Evolutionary conservation across 768 basidiomycete genomes (phyloP), one percentile per base, ranked within the genome.

Genomic region (Trametes coccinea): DNA sequence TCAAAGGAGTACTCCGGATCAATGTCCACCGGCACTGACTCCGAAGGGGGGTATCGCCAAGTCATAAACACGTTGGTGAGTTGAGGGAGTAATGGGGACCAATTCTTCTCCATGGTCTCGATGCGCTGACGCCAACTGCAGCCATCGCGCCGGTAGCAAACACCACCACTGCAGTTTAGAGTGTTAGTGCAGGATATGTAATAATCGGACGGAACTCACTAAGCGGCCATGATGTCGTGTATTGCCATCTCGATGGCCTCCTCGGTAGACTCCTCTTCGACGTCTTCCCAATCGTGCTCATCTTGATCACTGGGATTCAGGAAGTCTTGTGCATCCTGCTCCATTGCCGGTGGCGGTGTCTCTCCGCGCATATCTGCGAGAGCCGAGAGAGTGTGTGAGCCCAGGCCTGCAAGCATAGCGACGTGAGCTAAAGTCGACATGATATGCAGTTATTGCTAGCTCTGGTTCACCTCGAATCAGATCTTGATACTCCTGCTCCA

Each of bases 41-140:
- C 11, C 11, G 22, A 11, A 3, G 27, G 16, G 33, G 40, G 7
- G 30, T 59, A 43, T 17, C 34, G n/a, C 62, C 62, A 63, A 11
- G 17, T 9, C 14, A 63, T n/a, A 40, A 59, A 63, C 4, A 51
- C 53, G 16, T 49, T 34, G 9, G 30, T 30, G n/a, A 63, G 51
- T 5, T 43, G 27, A 11, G 45, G 47, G 5, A 63, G 13, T 4
- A 55, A 13, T 4, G 37, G 57, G 4, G 13, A 3, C 62, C 62
- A 63, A 31, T 63, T 63, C 11, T 29, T 16, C 16, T 63, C 47
- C 30, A 43, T 11, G 14, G 22, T 39, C 37, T 53, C 13, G 17
- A 59, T n/a, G 7, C 57, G 53, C 45, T 63, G 50, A 3, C 52
- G 39, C 62, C 62, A 63, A 14, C 57, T 59, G 3, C 57, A 52